Conservation (phyloP, 495 filamentous ascomycete species). For the Penicillium diatomitis region DNA sequence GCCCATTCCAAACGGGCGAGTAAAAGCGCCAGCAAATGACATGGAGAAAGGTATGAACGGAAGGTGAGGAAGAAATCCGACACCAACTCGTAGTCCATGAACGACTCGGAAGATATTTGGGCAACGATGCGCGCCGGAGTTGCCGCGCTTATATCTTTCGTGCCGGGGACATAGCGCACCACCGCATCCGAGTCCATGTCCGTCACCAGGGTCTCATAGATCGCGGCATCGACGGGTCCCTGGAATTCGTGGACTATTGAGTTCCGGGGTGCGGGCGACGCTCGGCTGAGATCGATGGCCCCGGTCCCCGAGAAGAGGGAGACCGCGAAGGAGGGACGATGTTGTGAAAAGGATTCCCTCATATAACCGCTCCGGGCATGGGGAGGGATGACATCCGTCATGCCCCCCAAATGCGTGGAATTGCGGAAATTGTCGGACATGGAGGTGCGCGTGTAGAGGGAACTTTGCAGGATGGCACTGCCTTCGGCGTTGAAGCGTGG, state of each 20-base stretch:
- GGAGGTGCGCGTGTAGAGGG: conserved; percentile 48
- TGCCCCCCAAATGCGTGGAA: conserved; percentile 31
- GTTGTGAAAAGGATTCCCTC: conserved; percentile 16
- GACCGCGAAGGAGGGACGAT: conserved; percentile 28
- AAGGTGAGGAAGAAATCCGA: conserved; percentile 98
- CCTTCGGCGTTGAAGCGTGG: conserved; percentile 72
- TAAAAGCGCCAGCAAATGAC: conserved; percentile 71
- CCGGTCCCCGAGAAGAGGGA: conserved; percentile 42
- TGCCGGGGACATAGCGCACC: conserved; percentile 68
- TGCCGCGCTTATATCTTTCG: conserved; percentile 74
- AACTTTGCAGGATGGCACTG: conserved; percentile 72
- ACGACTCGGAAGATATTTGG: conserved; percentile 93
- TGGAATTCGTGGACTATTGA: conserved; percentile 35
- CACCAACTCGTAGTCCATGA: conserved; percentile 93
- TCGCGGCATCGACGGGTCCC: conserved; percentile 43
- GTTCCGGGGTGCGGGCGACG: conserved; percentile 23
- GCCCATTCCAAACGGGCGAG: conserved; percentile 85
- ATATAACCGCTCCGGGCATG: conserved; percentile 12
- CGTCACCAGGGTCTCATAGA: conserved; percentile 72
- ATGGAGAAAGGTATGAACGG: conserved; percentile 69
- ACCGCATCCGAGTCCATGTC: conserved; percentile 68
- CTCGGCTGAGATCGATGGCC: conserved; percentile 27
- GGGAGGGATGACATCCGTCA: conserved; percentile 14
- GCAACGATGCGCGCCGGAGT: conserved; percentile 87
- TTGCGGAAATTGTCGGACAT: conserved; percentile 45